Percentiles rank a stretch among this genome's conserved stretches.
phyloP scores from a whole-genome alignment of 768 basidiomycete species.

The Kondoa subrosea region DNA sequence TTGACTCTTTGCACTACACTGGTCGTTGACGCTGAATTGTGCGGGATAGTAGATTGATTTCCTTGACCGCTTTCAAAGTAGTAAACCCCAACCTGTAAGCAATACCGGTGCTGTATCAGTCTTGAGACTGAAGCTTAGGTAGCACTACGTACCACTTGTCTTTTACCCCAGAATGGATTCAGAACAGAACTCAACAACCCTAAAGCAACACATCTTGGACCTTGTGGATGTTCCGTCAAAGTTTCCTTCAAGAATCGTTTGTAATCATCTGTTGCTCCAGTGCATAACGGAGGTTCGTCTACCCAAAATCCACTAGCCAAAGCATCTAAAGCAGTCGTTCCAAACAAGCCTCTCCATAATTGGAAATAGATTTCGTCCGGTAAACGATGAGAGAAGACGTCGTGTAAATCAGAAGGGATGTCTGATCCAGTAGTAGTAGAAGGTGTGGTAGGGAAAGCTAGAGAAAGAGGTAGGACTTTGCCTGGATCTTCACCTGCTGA shows the following conservation, averaged over 20 bases:
- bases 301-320: conserved; percentile 69
- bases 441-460: conserved; percentile 40
- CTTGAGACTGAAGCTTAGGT: background rate
- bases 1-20: conserved; percentile 73
- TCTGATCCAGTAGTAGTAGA: conserved; percentile 54
- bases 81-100: conserved; percentile 27
- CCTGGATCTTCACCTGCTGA: conserved; percentile 47
- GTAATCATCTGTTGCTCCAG: conserved; percentile 89
- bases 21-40: conserved; percentile 59
- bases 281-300: conserved; percentile 76
- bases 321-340: conserved; percentile 85
- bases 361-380: conserved; percentile 96
- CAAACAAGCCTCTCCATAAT: conserved; percentile 74
- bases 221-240: conserved; percentile 83
- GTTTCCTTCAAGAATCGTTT: conserved; percentile 88
- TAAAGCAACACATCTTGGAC: conserved; percentile 75
- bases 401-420: conserved; percentile 76
- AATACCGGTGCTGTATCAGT: background rate
- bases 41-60: conserved; percentile 39
- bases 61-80: conserved; percentile 31
- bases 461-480: conserved; percentile 33
- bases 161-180: conserved; percentile 62
- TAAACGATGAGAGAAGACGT: conserved; percentile 81
- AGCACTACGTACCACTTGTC: conserved; percentile 41
- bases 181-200: conserved; percentile 68